A percentile compares a stretch with the other conserved stretches of the same genome.
phyloP scores from a whole-genome alignment of 805 yeast genomes.

The Cyberlindnera saturnus region DNA sequence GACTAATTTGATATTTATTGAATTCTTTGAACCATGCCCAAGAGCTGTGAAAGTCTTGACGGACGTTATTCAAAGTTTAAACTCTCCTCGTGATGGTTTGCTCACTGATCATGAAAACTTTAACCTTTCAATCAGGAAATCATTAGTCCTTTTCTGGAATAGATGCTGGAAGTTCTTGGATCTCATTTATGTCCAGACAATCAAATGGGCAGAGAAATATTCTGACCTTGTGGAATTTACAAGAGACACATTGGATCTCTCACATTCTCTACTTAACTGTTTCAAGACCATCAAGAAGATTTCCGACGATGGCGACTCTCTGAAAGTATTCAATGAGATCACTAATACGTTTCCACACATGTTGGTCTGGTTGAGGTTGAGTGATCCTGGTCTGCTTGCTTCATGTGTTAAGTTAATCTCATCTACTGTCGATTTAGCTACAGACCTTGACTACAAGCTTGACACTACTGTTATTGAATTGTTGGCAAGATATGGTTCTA shows the following conservation, averaged over 20 bases:
- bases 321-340: slow-evolving; percentile 43
- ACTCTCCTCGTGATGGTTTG: slow-evolving; percentile 63
- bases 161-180: slow-evolving; percentile 66
- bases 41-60: slow-evolving; percentile 66
- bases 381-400: slow-evolving; percentile 66
- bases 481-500: slow-evolving; percentile 59
- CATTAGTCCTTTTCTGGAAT: slow-evolving; percentile 53
- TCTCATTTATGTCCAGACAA: slow-evolving; percentile 59
- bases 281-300: slow-evolving; percentile 41
- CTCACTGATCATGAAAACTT: slow-evolving; percentile 26
- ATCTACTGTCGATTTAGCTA: slow-evolving; percentile 59
- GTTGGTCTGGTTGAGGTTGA: slow-evolving; percentile 76
- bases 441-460: slow-evolving; percentile 43
- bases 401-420: slow-evolving; percentile 70
- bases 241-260: slow-evolving; percentile 76
- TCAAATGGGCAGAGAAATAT: slow-evolving; percentile 68
- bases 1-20: slow-evolving; percentile 36
- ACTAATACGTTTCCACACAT: slow-evolving; percentile 61
- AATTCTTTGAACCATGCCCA: slow-evolving; percentile 67
- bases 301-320: slow-evolving; percentile 17
- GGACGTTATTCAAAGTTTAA: slow-evolving; percentile 61
- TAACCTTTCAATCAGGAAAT: slow-evolving; percentile 20
- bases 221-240: slow-evolving; percentile 70
- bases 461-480: slow-evolving; percentile 47
- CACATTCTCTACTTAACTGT: slow-evolving; percentile 62